Conservation (phyloP, 2,329 filamentous ascomycete species). For the Trichothecium roseum region DNA sequence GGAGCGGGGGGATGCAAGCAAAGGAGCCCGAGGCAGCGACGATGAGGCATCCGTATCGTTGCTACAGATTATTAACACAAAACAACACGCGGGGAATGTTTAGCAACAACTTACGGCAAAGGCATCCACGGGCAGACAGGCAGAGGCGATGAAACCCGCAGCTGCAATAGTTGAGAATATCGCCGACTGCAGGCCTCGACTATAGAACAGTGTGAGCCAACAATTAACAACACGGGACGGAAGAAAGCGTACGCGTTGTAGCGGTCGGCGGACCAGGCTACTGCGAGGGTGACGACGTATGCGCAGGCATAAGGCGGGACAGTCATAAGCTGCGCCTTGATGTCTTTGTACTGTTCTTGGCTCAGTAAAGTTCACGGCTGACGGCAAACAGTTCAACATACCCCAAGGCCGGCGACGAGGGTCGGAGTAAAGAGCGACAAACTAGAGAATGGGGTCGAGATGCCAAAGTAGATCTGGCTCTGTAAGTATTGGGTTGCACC, state of each 20-base stretch:
- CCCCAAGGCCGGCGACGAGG: constrained; percentile 39
- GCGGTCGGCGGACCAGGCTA: constrained; percentile 48
- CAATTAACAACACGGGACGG: background rate
- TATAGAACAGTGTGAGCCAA: background rate
- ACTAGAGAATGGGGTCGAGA: constrained; percentile 43
- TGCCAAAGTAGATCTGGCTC: constrained; percentile 28
- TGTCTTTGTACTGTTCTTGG: constrained; percentile 18
- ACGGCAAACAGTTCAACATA: constrained; percentile 5
- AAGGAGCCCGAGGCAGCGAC: constrained; percentile 54
- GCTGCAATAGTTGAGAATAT: constrained; percentile 33
- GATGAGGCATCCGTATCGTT: constrained; percentile 56
- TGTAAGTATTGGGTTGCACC: too few species aligned
- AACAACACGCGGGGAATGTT: too few species aligned
- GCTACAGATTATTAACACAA: too few species aligned
- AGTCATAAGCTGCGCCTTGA: constrained; percentile 49
- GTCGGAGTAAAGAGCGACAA: constrained; percentile 49
- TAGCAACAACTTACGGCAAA: constrained; percentile 39
- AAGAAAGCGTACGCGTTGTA: constrained; percentile 28
- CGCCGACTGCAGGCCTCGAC: constrained; percentile 28
- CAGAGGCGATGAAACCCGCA: constrained; percentile 45
- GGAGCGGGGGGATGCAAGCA: constrained; percentile 53
- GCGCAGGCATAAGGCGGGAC: constrained; percentile 51
- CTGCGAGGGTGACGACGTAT: constrained; percentile 27
- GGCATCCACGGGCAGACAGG: constrained; percentile 44
- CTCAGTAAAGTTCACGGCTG: too few species aligned